Evolutionary conservation across 148 eudicot genomes (phyloP).

Genomic region (Silene uniflora): DNA sequence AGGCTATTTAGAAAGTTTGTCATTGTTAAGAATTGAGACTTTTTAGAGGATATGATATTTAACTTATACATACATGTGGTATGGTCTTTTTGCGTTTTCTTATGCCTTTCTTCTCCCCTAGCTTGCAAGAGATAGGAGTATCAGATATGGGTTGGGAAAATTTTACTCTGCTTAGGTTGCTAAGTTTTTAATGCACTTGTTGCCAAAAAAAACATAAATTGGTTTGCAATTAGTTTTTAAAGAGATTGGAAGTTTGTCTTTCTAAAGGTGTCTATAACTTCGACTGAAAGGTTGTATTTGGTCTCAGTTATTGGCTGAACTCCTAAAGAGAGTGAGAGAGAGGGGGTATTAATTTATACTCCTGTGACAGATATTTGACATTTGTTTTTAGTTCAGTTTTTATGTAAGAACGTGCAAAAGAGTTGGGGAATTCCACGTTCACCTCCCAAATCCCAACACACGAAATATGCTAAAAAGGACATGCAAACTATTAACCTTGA

Average conservation of each 20-base stretch:
- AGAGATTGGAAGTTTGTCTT: neutral
- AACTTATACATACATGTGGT: neutral
- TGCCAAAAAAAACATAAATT: neutral
- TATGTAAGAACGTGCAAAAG: neutral
- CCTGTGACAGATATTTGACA: neutral
- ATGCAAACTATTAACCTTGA: neutral
- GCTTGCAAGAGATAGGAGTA: neutral
- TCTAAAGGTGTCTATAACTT: neutral
- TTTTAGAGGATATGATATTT: too few relatives aligned
- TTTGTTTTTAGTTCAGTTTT: too few relatives aligned
- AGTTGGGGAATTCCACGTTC: neutral
- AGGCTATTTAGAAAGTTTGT: too few relatives aligned
- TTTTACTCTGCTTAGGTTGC: neutral
- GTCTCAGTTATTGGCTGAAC: too few relatives aligned
- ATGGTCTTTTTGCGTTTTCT: neutral
- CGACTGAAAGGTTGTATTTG: neutral
- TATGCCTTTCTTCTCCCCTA: too few relatives aligned
- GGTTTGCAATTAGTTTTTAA: neutral
- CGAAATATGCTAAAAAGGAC: neutral
- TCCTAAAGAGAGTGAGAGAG: too few relatives aligned
- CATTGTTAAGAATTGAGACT: too few relatives aligned
- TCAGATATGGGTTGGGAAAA: neutral
- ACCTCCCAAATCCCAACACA: neutral
- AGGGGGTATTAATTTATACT: too few relatives aligned
- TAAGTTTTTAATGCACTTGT: neutral